Conservation (phyloP, 192 early-diverging fungal species). For the Phlyctochytrium arcticum region DNA sequence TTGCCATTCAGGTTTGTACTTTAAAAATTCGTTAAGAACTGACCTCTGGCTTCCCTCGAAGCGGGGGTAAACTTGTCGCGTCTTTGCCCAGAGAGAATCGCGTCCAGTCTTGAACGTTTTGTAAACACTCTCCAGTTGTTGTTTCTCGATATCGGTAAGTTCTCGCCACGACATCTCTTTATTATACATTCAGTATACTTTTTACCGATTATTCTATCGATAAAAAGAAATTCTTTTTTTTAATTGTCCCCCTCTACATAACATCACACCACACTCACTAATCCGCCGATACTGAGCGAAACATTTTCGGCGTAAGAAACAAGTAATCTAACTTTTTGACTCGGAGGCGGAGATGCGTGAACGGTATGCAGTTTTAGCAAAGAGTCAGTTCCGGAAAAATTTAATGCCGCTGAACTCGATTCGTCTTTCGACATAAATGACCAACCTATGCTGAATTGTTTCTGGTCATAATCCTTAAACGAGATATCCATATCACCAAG, state of each 20-base stretch:
- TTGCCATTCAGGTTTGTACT: no score
- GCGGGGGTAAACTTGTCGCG: no score
- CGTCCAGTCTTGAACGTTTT: no score
- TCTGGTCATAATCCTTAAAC: not conserved
- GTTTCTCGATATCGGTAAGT: not conserved
- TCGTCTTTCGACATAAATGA: not conserved
- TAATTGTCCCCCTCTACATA: no score
- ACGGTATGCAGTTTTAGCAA: not conserved
- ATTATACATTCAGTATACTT: no score
- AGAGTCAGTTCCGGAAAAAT: not conserved
- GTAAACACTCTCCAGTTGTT: not conserved
- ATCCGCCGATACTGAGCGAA: not conserved
- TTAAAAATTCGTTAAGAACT: not conserved
- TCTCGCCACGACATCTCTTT: no score
- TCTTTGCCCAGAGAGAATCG: no score
- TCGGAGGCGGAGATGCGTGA: not conserved
- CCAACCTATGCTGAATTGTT: not conserved
- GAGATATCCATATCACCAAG: conserved; percentile 3
- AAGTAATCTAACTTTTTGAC: not conserved
- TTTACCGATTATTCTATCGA: no score
- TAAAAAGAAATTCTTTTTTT: no score
- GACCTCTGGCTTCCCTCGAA: no score
- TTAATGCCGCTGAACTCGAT: not conserved
- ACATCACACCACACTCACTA: not conserved
- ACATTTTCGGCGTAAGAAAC: conserved; percentile 9